Conservation (phyloP, 805 yeast genomes). For the Candida coquimbonensis region DNA sequence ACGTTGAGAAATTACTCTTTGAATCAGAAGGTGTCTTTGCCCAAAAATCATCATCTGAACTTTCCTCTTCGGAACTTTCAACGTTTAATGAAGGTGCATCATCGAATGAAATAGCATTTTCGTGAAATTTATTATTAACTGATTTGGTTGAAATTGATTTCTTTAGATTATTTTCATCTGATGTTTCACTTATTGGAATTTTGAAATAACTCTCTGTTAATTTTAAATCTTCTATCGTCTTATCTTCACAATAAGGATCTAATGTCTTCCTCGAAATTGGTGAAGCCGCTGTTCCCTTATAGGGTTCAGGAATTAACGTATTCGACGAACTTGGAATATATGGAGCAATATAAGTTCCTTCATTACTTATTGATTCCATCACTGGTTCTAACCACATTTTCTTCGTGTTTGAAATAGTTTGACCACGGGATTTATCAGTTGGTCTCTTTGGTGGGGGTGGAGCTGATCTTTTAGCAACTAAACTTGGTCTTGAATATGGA, state of each 20-base stretch:
- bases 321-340: conserved; percentile 38
- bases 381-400: conserved; percentile 16
- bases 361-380: conserved; percentile 18
- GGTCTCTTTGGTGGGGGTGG: conserved; percentile 54
- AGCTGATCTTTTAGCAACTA: conserved; percentile 65
- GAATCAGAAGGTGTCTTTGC: conserved; percentile 37
- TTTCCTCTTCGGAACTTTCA: conserved; percentile 30
- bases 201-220: neutral
- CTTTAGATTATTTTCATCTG: neutral
- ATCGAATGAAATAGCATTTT: conserved; percentile 68
- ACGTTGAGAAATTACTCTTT: conserved; percentile 19
- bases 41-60: conserved; percentile 52
- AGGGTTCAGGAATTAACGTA: conserved; percentile 37
- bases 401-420: neutral
- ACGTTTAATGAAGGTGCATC: conserved; percentile 52
- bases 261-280: conserved; percentile 18
- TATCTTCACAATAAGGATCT: conserved; percentile 2
- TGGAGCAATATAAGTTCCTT: conserved; percentile 26
- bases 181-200: neutral
- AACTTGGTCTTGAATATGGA: conserved; percentile 52
- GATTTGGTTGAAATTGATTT: neutral
- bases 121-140: conserved; percentile 44
- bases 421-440: neutral
- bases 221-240: neutral
- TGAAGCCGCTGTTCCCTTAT: conserved; percentile 20